These are phyloP conservation scores for Verticillium isaacii DNA, from an alignment of 2,329 filamentous ascomycete genomes.

Conservation along the genomic window DNA sequence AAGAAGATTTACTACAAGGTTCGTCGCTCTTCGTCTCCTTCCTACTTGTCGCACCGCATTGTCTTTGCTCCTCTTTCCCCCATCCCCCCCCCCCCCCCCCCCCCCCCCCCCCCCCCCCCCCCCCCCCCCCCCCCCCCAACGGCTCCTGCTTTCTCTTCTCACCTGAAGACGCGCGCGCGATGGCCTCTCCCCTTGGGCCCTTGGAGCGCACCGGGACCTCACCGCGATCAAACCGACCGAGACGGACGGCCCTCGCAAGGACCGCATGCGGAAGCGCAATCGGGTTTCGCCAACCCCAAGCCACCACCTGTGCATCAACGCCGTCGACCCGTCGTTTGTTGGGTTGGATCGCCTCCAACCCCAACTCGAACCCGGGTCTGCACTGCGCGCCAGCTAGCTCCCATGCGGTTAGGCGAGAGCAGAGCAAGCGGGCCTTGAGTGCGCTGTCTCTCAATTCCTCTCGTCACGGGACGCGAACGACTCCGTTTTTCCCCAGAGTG, in stretches of 20 bases:
- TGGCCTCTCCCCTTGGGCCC: neutral
- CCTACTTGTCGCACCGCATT: slow-evolving; percentile 1
- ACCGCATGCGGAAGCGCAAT: neutral
- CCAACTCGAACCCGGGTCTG: neutral
- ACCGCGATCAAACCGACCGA: neutral
- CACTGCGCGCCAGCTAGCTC: neutral
- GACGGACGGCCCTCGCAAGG: neutral
- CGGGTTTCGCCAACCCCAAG: neutral
- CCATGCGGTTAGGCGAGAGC: neutral
- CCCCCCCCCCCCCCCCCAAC: too few species aligned
- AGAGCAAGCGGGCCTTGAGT: neutral
- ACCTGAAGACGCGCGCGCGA: too few species aligned
- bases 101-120: too few species aligned
- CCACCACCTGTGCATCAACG: neutral
- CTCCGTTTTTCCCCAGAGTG: neutral
- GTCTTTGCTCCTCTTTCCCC: neutral
- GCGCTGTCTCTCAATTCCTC: neutral
- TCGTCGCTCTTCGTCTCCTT: slow-evolving; percentile 24
- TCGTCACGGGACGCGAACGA: neutral
- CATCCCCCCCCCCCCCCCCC: too few species aligned
- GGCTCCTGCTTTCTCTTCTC: neutral
- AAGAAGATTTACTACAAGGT: slow-evolving; percentile 96
- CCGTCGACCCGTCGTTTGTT: neutral
- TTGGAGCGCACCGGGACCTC: neutral
- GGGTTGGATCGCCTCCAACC: neutral